Evolutionary conservation across 495 filamentous ascomycete species (phyloP).

Genomic region (Neurospora sp.): DNA sequence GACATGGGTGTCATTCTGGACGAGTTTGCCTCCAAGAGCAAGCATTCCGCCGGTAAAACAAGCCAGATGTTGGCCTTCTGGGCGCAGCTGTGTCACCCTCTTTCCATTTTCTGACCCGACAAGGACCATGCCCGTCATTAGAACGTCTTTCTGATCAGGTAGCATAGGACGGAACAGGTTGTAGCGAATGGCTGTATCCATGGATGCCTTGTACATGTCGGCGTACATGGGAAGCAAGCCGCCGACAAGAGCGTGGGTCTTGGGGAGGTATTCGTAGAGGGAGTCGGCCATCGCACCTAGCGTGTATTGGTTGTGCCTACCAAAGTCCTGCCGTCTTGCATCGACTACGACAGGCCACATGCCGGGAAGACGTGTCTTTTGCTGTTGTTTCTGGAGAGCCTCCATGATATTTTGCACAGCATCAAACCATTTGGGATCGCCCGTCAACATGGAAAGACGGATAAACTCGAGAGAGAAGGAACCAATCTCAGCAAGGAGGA

Average conservation of each 20-base stretch:
- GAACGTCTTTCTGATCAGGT: conserved; percentile 34
- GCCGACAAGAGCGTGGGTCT: conserved; percentile 57
- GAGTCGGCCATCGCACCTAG: conserved; percentile 71
- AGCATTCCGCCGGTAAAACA: conserved; percentile 86
- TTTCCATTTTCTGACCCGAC: conserved; percentile 56
- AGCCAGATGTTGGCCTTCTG: conserved; percentile 27
- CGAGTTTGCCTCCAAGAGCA: conserved; percentile 62
- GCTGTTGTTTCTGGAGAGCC: conserved; percentile 57
- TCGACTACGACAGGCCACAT: conserved; percentile 34
- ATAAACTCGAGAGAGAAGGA: conserved; percentile 78
- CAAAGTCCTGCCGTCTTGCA: conserved; percentile 20
- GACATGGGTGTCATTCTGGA: conserved; percentile 55
- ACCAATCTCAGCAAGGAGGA: conserved; percentile 52
- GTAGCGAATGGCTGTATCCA: conserved; percentile 52
- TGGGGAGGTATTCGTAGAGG: conserved; percentile 78
- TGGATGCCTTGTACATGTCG: conserved; percentile 61
- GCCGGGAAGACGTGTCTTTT: conserved; percentile 56
- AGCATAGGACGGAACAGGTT: conserved; percentile 57
- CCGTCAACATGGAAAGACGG: conserved; percentile 71
- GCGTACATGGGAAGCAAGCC: conserved; percentile 62
- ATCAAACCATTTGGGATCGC: conserved; percentile 76
- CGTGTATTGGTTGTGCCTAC: conserved; percentile 41
- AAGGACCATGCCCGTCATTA: conserved; percentile 48
- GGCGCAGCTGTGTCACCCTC: conserved; percentile 38
- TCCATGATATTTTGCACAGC: conserved; percentile 73